A percentile compares a stretch with the other conserved stretches of the same genome.
Evolutionary conservation across 2,329 filamentous ascomycete species (phyloP).

Genomic region (Bipolaris victoriae): DNA sequence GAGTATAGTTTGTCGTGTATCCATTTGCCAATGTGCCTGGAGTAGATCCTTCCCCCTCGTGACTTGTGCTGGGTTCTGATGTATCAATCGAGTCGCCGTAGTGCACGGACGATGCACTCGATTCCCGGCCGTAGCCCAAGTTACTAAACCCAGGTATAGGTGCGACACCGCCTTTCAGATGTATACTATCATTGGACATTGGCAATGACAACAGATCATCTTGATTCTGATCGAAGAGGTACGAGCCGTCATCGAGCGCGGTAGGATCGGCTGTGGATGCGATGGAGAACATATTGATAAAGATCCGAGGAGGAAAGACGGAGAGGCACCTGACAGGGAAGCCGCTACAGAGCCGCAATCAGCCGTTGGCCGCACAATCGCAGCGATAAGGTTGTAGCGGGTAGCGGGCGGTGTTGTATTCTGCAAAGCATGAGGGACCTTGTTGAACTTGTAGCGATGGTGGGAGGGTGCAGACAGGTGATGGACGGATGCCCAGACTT

Average conservation of each 20-base stretch:
- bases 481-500: conserved; percentile 23
- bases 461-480: conserved; percentile 29
- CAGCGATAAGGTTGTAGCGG: conserved; percentile 18
- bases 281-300: conserved; percentile 45
- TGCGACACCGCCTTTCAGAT: conserved; percentile 42
- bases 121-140: conserved; percentile 48
- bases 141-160: conserved; percentile 45
- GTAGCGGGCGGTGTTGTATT: conserved; percentile 19
- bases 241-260: conserved; percentile 44
- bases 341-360: conserved; percentile 27
- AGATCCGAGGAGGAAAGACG: conserved; percentile 24
- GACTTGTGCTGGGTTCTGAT: conserved; percentile 44
- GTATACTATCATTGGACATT: conserved; percentile 41
- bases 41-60: conserved; percentile 42
- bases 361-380: conserved; percentile 28
- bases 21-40: conserved; percentile 39
- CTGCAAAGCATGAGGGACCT: conserved; percentile 34
- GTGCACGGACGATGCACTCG: conserved; percentile 49
- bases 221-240: conserved; percentile 42
- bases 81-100: conserved; percentile 46
- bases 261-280: conserved; percentile 41
- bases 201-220: conserved; percentile 42
- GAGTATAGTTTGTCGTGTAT: conserved; percentile 35
- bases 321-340: conserved; percentile 39
- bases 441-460: conserved; percentile 39